Base-by-base conservation (phyloP, 176 grass and related monocot genomes). In the Musa schizocarpa region DNA sequence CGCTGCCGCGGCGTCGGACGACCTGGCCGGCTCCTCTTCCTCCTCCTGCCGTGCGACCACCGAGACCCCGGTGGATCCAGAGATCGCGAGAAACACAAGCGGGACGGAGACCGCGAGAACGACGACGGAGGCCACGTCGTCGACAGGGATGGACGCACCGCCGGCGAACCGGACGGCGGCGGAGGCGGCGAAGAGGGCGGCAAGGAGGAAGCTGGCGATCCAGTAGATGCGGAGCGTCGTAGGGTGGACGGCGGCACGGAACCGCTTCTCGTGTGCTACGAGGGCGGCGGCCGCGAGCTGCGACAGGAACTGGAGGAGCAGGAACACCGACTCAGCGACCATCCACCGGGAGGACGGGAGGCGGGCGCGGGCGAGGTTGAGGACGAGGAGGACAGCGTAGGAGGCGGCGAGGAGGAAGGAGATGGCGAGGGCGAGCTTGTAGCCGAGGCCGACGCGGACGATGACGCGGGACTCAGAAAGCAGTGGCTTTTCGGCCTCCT, bases 211-310 rank as follows among this genome's bases (percentile, higher is more conserved):
- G 62, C 70, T 65, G 51, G 50, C 86, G 58, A 89, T 68, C 88
- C 90, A 98, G 80, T 86, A 98, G 57, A 98, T 51, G 9, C 90
- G 94, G 57, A 93, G 81, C 1, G 88, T 19, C 19, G 83, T 13
- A 5, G 90, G 94, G 82, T 91, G 94, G 17, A 84, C 21, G 19
- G 72, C 56, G 2, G 94, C 80, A 20, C 72, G 71, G 79, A 91
- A 85, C 49, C 82, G 73, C 79, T 52, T 80, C 69, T 93, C 88
- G 77, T 91, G 94, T 17, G 65, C 88, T 12, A 93, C 81, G 13
- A 93, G 48, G 0, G 78, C 90, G 11, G 84, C 73, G 0, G 78
- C 88, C 13, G 79, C 71, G 11, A 85, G 63, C 68, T 91, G 83
- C 29, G 94, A 84, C 20, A 74, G 68, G 81, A 55, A 83, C 81